Evolutionary conservation across 257 asterid genomes (phyloP), one percentile per base, ranked within the genome.

Genomic region (Orobanche coerulescens): DNA sequence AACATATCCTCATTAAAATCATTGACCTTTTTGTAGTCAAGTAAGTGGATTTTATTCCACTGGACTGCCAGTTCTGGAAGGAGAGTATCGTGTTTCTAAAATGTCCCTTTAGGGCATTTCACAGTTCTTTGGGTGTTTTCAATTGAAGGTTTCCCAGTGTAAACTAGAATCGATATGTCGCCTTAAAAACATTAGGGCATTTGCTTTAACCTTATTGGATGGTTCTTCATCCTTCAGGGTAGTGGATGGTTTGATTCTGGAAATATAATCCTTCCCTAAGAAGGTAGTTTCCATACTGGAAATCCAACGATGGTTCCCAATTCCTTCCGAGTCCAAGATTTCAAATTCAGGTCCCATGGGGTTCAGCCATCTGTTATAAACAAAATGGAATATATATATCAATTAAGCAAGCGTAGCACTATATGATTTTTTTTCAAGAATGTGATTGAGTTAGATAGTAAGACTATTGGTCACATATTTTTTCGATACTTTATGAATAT

Each of bases 251-350:
- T 20, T 22, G 14, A 23, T 50, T 2, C 14, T 18, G 16, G 18
- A 47, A 6, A 18, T 2, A 18, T 47, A 47, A 18, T 47, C 13
- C 0, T 47, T 47, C 26, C n/a, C 53, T 3, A 49, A 6, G 7
- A 49, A 22, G 15, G 15, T 49, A 49, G 56, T 49, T 49, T 49
- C 33, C 31, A 49, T 30, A 49, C 20, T 14, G 2, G 33, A 49
- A 22, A 49, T 14, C 56, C 33, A 22, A 49, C 56, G 33, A 49
- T 49, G 56, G 56, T 49, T 18, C 31, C 11, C 56, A 49, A 49
- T 10, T 49, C 18, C 56, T 49, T 49, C 6, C 24, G 33, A 49
- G 56, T 20, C 56, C 15, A 49, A 49, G 6, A 23, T 9, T 49
- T 49, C 56, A 49, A 49, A 48, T 20, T 18, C 31, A 9, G 31